Conservation (phyloP, 257 asterid genomes). For the Nicotiana knightiana region DNA sequence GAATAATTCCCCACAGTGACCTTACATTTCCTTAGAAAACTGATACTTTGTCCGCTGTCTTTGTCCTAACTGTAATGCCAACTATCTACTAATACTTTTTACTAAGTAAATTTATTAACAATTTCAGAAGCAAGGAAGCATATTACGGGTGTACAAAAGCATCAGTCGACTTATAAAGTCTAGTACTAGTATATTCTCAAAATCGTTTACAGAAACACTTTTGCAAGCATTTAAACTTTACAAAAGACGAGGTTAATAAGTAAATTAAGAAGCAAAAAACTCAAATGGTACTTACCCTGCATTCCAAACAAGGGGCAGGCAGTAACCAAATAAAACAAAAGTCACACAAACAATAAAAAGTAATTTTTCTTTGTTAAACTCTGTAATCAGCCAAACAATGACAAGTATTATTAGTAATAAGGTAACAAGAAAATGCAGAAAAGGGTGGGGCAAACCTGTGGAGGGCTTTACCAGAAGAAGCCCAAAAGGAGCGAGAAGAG, state of each 20-base stretch:
- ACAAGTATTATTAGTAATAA: background rate
- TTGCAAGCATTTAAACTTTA: background rate
- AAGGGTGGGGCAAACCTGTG: slow-evolving; percentile 38
- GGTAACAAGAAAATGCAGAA: background rate
- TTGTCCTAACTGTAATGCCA: background rate
- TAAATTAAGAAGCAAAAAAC: background rate
- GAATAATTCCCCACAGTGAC: background rate
- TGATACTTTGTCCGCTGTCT: background rate
- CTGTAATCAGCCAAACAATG: too few relatives aligned
- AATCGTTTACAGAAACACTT: background rate
- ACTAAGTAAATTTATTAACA: background rate
- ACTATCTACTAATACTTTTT: background rate
- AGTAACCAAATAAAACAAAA: too few relatives aligned
- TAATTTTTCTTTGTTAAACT: too few relatives aligned
- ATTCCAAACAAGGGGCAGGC: too few relatives aligned
- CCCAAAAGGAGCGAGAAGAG: slow-evolving; percentile 34
- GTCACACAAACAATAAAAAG: too few relatives aligned
- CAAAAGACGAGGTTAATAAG: background rate
- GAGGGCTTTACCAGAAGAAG: slow-evolving; percentile 31
- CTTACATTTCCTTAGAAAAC: background rate
- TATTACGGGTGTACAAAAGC: background rate
- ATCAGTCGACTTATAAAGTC: background rate
- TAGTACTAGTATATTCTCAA: background rate
- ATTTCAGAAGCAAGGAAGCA: background rate
- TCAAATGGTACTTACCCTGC: too few relatives aligned